These are phyloP conservation scores for Tricladium varicosporioides DNA, from an alignment of 2,329 filamentous ascomycete species.

Conservation along the genomic window DNA sequence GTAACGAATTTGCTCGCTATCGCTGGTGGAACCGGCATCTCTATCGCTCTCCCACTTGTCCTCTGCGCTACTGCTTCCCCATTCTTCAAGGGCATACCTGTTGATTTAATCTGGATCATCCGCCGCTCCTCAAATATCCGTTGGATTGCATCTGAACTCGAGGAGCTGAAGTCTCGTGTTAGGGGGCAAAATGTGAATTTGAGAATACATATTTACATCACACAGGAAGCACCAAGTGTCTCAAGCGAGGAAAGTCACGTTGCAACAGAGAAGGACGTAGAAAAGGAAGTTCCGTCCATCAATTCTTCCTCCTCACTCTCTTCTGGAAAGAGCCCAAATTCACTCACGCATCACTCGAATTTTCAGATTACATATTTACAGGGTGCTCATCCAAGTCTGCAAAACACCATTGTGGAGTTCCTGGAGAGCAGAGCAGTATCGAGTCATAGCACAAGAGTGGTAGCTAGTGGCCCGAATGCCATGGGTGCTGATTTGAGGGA, in stretches of 20 bases:
- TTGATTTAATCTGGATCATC: slow-evolving; percentile 66
- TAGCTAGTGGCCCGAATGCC: slow-evolving; percentile 58
- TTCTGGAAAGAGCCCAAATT: not conserved
- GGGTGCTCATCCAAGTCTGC: slow-evolving; percentile 44
- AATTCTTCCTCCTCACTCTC: slow-evolving; percentile 2
- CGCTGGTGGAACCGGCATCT: slow-evolving; percentile 58
- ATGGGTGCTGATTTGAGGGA: slow-evolving; percentile 58
- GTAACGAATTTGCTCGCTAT: slow-evolving; percentile 49
- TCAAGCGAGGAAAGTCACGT: not conserved
- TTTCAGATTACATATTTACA: slow-evolving; percentile 10
- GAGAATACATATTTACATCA: slow-evolving; percentile 57
- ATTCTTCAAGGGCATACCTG: slow-evolving; percentile 20
- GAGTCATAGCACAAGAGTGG: slow-evolving; percentile 50
- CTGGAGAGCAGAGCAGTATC: slow-evolving; percentile 41
- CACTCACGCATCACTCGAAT: not conserved
- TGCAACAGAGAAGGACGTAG: slow-evolving; percentile 2
- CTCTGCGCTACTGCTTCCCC: slow-evolving; percentile 39
- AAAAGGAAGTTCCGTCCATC: not conserved
- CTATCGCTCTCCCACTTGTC: slow-evolving; percentile 53
- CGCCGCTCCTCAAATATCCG: slow-evolving; percentile 51
- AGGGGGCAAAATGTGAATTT: slow-evolving; percentile 41
- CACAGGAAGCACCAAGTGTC: slow-evolving; percentile 31
- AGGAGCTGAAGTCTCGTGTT: slow-evolving; percentile 41
- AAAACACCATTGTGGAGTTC: slow-evolving; percentile 47
- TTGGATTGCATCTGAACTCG: slow-evolving; percentile 59